These are phyloP conservation scores for Penicillium sp. DNA, from an alignment of 2,329 filamentous ascomycete genomes.

Conservation along the genomic window DNA sequence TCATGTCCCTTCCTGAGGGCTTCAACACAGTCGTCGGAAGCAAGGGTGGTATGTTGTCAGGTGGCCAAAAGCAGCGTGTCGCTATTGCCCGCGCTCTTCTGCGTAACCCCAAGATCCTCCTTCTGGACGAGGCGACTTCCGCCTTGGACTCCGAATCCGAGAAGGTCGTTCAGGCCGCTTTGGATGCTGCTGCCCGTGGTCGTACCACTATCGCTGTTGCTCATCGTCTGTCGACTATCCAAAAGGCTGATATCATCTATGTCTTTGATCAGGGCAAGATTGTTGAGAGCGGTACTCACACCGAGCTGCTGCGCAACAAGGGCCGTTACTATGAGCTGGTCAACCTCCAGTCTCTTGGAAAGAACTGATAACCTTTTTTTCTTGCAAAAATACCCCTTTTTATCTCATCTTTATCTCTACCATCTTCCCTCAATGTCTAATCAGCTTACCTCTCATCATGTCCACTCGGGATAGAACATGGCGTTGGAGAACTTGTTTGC, in stretches of 20 bases:
- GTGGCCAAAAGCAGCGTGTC: constrained; percentile 92
- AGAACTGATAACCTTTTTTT: constrained; percentile 38
- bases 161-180: constrained; percentile 64
- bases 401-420: background rate
- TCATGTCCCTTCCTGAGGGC: constrained; percentile 80
- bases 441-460: background rate
- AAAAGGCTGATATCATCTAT: constrained; percentile 92
- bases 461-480: background rate
- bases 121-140: constrained; percentile 74
- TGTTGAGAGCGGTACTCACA: constrained; percentile 80
- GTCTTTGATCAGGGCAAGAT: constrained; percentile 91
- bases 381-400: background rate
- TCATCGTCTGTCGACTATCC: constrained; percentile 87
- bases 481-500: background rate
- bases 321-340: constrained; percentile 78
- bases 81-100: constrained; percentile 90
- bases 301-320: constrained; percentile 67
- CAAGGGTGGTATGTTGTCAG: constrained; percentile 82
- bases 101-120: constrained; percentile 83
- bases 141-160: constrained; percentile 54
- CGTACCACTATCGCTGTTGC: constrained; percentile 93
- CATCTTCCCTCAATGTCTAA: background rate
- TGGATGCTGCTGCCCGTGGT: constrained; percentile 80
- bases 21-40: constrained; percentile 83
- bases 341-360: constrained; percentile 75